Evolutionary conservation across 2,329 filamentous ascomycete genomes (phyloP), one percentile per base, ranked within the genome.

Genomic region (Taxawa tesnikishii): DNA sequence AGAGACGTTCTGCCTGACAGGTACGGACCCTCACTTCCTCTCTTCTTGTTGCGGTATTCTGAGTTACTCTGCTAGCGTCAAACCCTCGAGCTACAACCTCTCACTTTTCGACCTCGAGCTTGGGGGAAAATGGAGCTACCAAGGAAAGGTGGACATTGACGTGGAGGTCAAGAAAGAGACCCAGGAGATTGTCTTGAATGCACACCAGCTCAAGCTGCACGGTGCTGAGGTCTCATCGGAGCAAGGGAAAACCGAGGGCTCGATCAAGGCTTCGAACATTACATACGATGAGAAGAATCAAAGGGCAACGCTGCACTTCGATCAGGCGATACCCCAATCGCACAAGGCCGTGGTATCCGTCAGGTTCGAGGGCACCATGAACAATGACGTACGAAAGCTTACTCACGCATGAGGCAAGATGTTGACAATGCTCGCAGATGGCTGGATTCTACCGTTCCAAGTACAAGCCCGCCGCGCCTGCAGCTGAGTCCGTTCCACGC

Each of bases 401-500:
- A 7, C 8, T 16, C 23, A 6, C 33, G 2, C n/a, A 3, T 25
- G 8, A 5, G 15, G 21, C 6, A 18, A 18, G 3, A 5, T 36
- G 18, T 26, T 37, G 18, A 37, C 14, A 13, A 8, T 8, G 13
- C 12, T 26, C 6, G 5, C 16, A 37, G 42, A 93, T 94, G 84
- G 79, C 83, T 37, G 85, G 87, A 25, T 94, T 94, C 67, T 94
- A 90, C 60, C 77, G 85, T 43, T 87, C 83, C 50, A 85, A 90
- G 63, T 98, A 98, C 62, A 93, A 84, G 65, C 83, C 87, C 12
- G 62, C 71, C 33, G 75, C 70, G 24, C 65, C 79, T 19, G 73
- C 85, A 5, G 71, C 81, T 29, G 63, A 76, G 26, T 85, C 83
- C 9, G 85, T 93, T 2, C 82, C 85, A 16, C 79, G 69, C 50